Evolutionary conservation across 1,284 basidiomycete genomes (phyloP).

Genomic region (Ustilago vetiveriae): DNA sequence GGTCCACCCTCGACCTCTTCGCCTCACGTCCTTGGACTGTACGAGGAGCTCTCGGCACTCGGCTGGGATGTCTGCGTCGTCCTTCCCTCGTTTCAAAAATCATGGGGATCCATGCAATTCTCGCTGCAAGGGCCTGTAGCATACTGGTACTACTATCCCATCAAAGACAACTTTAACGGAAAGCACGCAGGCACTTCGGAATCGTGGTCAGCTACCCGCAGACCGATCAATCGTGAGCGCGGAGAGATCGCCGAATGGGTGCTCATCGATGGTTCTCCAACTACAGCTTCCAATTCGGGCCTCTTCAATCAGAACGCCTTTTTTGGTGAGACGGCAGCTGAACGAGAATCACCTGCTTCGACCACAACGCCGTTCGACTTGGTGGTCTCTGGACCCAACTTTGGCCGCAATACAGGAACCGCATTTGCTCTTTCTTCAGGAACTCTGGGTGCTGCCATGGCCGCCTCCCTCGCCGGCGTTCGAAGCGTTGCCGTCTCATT

Average conservation of each 20-base stretch:
- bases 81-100: slow-evolving; percentile 59
- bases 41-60: slow-evolving; percentile 39
- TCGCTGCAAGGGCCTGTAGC: slow-evolving; percentile 46
- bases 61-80: slow-evolving; percentile 65
- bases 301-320: slow-evolving; percentile 56
- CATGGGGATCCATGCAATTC: slow-evolving; percentile 63
- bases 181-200: slow-evolving; percentile 36
- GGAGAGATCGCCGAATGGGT: slow-evolving; percentile 65
- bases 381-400: slow-evolving; percentile 66
- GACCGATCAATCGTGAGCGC: slow-evolving; percentile 44
- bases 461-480: slow-evolving; percentile 56
- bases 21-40: slow-evolving; percentile 62
- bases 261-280: slow-evolving; percentile 62
- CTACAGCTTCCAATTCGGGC: slow-evolving; percentile 63
- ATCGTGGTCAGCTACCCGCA: slow-evolving; percentile 57
- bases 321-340: slow-evolving; percentile 24
- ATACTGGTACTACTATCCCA: slow-evolving; percentile 66
- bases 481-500: slow-evolving; percentile 59
- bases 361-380: slow-evolving; percentile 49
- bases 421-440: slow-evolving; percentile 64
- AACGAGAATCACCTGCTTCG: slow-evolving; percentile 16
- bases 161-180: slow-evolving; percentile 52
- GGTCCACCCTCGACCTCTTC: slow-evolving; percentile 60
- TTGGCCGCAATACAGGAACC: slow-evolving; percentile 64
- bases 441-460: slow-evolving; percentile 63